Conservation (phyloP, 139 green algal species). For the Zygnema circumcarinatum region DNA sequence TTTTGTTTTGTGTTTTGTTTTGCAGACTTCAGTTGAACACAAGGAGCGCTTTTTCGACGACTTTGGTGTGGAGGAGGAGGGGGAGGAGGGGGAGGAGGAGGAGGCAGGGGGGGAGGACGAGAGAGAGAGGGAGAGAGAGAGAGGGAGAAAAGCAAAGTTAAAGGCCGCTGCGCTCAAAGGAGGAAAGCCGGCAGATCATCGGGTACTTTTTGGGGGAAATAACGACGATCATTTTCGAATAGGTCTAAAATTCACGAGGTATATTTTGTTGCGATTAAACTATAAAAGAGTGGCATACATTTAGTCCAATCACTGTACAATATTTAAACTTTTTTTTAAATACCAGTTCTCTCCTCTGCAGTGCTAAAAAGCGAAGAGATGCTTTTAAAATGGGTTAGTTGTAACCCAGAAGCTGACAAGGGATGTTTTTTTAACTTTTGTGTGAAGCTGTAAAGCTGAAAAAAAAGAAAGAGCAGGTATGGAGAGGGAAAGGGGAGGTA, state of each 20-base stretch:
- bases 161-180: slow-evolving; percentile 43
- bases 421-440: too few species aligned
- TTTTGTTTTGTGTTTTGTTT: too few species aligned
- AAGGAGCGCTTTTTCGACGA: slow-evolving; percentile 86
- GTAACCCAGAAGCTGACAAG: too few species aligned
- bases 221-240: slow-evolving; percentile 93
- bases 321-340: too few species aligned
- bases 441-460: too few species aligned
- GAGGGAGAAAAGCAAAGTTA: slow-evolving; percentile 54
- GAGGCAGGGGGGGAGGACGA: slow-evolving; percentile 29
- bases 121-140: slow-evolving; percentile 3
- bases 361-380: too few species aligned
- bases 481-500: too few species aligned
- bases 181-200: slow-evolving; percentile 81
- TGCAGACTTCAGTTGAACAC: slow-evolving; percentile 61
- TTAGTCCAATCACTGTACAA: too few species aligned
- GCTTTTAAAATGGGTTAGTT: too few species aligned
- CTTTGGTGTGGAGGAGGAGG: slow-evolving; percentile 71
- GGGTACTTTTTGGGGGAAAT: slow-evolving; percentile 87
- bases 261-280: neutral
- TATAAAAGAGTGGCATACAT: neutral
- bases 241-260: slow-evolving; percentile 90
- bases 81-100: slow-evolving; percentile 53
- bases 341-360: too few species aligned
- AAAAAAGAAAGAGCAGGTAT: too few species aligned